Percentiles rank a stretch among this genome's conserved stretches.
Conservation (phyloP, 176 grass and related monocot genomes). For the Dactylis glomerata region DNA sequence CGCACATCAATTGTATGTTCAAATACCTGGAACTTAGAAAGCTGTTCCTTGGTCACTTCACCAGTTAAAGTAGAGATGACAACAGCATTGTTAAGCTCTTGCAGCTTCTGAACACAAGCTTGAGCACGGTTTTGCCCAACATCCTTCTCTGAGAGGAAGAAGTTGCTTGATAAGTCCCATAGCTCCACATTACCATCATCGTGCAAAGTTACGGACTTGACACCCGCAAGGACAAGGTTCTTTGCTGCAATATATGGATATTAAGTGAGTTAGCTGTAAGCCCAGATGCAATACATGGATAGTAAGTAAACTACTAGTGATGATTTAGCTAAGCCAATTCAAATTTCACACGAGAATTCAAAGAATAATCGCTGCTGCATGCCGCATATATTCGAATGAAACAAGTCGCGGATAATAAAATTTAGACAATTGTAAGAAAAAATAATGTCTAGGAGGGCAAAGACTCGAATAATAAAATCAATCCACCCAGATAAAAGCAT, state of each 20-base stretch:
- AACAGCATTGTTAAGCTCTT: conserved; percentile 87
- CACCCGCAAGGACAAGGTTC: conserved; percentile 82
- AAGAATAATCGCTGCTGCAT: background rate
- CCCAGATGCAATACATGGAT: background rate
- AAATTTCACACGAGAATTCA: background rate
- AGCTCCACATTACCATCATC: conserved; percentile 68
- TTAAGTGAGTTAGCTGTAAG: background rate
- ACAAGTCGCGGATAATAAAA: background rate
- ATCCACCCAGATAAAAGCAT: background rate
- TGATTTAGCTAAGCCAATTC: background rate
- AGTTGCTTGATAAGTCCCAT: conserved; percentile 81
- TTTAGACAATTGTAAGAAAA: background rate
- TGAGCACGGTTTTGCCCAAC: conserved; percentile 42
- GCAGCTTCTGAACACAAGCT: conserved; percentile 48
- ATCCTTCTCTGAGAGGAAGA: conserved; percentile 80
- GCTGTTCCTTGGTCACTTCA: conserved; percentile 62
- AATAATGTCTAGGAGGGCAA: background rate
- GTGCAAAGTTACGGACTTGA: conserved; percentile 75
- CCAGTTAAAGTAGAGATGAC: conserved; percentile 49
- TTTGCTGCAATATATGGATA: conserved; percentile 44
- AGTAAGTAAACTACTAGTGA: background rate
- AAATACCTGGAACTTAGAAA: conserved; percentile 74
- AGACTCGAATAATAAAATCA: background rate
- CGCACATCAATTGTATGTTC: background rate
- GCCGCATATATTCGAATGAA: background rate